phyloP scores from a whole-genome alignment of 306 rosid genomes.

The Vigna hirtella region DNA sequence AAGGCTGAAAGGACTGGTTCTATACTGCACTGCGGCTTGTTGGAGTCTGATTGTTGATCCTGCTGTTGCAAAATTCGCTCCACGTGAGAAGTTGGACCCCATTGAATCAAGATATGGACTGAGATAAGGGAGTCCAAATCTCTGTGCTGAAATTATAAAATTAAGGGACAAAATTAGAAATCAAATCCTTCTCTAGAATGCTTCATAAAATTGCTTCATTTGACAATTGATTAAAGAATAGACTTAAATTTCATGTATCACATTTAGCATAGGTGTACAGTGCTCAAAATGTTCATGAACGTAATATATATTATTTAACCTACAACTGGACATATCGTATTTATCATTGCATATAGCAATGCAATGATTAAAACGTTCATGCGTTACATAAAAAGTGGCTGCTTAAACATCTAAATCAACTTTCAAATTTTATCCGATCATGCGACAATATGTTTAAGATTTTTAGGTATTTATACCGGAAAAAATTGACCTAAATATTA shows the following conservation, averaged over 20 bases:
- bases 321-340: too few species aligned
- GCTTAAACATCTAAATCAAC: too few species aligned
- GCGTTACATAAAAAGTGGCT: too few species aligned
- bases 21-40: not conserved
- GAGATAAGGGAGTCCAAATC: conserved; percentile 44
- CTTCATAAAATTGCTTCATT: not conserved
- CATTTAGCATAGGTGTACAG: not conserved
- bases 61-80: conserved; percentile 52
- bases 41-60: conserved; percentile 50
- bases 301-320: not conserved
- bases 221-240: not conserved
- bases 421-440: too few species aligned
- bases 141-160: conserved; percentile 42
- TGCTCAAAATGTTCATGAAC: not conserved
- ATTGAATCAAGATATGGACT: conserved; percentile 54
- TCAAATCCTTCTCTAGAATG: not conserved
- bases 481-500: too few species aligned
- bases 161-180: not conserved
- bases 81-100: conserved; percentile 49
- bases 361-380: too few species aligned
- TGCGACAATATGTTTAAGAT: too few species aligned
- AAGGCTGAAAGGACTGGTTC: conserved; percentile 56
- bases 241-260: not conserved
- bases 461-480: too few species aligned
- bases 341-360: too few species aligned